A percentile compares a stretch with the other conserved stretches of the same genome.
Conservation (phyloP, 768 basidiomycete genomes). For the Termitomyces sp. region DNA sequence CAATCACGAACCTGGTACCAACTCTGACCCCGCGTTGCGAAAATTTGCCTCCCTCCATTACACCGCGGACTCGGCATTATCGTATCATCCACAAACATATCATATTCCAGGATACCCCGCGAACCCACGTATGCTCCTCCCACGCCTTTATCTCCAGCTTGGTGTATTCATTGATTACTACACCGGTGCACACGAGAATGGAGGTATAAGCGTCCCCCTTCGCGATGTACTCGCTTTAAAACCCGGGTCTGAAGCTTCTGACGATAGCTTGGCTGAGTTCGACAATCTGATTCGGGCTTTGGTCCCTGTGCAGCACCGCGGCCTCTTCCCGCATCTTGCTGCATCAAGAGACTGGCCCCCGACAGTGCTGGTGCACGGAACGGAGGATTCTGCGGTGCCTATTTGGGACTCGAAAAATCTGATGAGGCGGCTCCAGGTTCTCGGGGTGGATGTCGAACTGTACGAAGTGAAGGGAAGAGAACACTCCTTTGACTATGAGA, state of each 20-base stretch:
- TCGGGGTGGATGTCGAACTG: slow-evolving; percentile 23
- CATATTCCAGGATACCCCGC: slow-evolving; percentile 54
- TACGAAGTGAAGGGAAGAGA: slow-evolving; percentile 28
- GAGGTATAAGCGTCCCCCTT: slow-evolving; percentile 38
- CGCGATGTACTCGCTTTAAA: slow-evolving; percentile 17
- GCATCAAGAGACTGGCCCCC: slow-evolving; percentile 35
- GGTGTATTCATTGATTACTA: slow-evolving; percentile 56
- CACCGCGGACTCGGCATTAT: slow-evolving; percentile 37
- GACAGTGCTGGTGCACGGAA: slow-evolving; percentile 42
- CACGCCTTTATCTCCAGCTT: slow-evolving; percentile 53
- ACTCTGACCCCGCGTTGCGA: not conserved
- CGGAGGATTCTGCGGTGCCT: slow-evolving; percentile 40
- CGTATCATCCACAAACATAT: slow-evolving; percentile 38
- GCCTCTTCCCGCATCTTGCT: slow-evolving; percentile 41
- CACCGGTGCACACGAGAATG: slow-evolving; percentile 39
- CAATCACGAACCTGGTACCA: slow-evolving; percentile 13
- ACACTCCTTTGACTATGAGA: slow-evolving; percentile 52
- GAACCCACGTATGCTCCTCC: slow-evolving; percentile 55
- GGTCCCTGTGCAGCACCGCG: slow-evolving; percentile 23
- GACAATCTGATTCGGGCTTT: slow-evolving; percentile 5
- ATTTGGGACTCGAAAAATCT: slow-evolving; percentile 34
- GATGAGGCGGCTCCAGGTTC: slow-evolving; percentile 18
- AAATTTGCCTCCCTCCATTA: slow-evolving; percentile 14
- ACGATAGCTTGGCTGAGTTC: slow-evolving; percentile 2
- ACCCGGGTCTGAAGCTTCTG: not conserved